Evolutionary conservation across 2,329 filamentous ascomycete genomes (phyloP), one percentile per base, ranked within the genome.

Genomic region (Penicillium concentricum): DNA sequence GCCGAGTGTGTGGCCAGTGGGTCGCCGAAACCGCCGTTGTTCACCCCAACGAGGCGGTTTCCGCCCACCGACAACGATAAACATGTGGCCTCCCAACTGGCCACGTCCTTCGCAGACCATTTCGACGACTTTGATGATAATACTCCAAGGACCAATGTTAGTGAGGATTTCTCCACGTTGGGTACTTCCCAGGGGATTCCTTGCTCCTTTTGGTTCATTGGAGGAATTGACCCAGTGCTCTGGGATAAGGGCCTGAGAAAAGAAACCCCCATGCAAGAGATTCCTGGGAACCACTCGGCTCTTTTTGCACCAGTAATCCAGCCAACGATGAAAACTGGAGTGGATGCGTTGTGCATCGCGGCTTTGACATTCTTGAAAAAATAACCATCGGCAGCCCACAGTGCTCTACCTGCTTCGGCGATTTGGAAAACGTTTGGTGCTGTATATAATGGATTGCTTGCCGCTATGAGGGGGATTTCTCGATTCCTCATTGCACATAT

Each of bases 231-330:
- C 56, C 69, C 71, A 0, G 75, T 75, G 50, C 48, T 77, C 5
- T 86, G 79, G 77, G 82, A 86, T 67, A 69, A 75, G 58, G 75
- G 73, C 15, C 73, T 78, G 66, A 72, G 67, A 55, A 80, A 67
- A 52, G 80, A 79, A 0, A 72, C 53, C 62, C 68, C 76, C 5
- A 56, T 44, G 58, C 72, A 77, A 60, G 80, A 79, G 51, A 77
- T 87, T 13, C 81, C 85, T 0, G 79, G 80, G 0, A 87, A 87
- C 61, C 85, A 88, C 66, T 82, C 78, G 57, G 78, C 82, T 0
- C 76, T 79, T 52, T 88, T 87, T 71, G 81, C 81, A 32, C 85
- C 84, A 5, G 80, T 78, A 0, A 77, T 87, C 24, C 78, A 82
- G 67, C 84, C 84, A 8, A 87, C 85, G 0, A 68, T 88, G 73